Conservation (phyloP, 306 rosid species). For the Corylus heterophylla region DNA sequence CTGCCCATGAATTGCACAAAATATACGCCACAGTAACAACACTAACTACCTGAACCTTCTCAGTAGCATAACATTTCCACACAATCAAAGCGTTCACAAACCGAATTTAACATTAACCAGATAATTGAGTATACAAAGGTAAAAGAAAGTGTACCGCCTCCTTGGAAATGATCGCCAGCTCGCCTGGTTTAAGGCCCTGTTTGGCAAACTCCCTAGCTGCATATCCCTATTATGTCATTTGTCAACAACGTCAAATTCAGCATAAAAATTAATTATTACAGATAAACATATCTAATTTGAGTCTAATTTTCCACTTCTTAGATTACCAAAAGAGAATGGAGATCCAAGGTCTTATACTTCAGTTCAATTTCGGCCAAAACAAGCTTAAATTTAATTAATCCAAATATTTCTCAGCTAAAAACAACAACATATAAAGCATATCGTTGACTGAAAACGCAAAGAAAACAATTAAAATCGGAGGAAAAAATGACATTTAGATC, state of each 20-base stretch:
- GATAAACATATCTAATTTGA: neutral
- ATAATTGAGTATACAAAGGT: neutral
- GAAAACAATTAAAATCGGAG: neutral
- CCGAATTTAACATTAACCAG: neutral
- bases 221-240: slow-evolving; percentile 65
- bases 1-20: neutral
- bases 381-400: neutral
- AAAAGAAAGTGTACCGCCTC: slow-evolving; percentile 65
- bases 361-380: neutral
- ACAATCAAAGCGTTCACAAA: neutral
- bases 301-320: neutral
- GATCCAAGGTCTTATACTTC: neutral
- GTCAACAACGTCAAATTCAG: slow-evolving; percentile 2
- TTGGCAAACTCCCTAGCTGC: slow-evolving; percentile 94
- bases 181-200: slow-evolving; percentile 80
- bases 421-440: neutral
- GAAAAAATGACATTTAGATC: slow-evolving; percentile 11
- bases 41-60: neutral
- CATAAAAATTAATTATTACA: neutral
- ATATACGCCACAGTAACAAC: neutral
- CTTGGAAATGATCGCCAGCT: slow-evolving; percentile 86
- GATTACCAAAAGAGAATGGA: neutral
- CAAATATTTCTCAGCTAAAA: neutral
- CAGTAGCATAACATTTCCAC: neutral
- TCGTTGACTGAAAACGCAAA: slow-evolving; percentile 2